Percentiles rank a stretch among this genome's conserved stretches.
These are phyloP conservation scores for Fusarium begoniae DNA, from an alignment of 2,329 filamentous ascomycete species.

Conservation along the genomic window DNA sequence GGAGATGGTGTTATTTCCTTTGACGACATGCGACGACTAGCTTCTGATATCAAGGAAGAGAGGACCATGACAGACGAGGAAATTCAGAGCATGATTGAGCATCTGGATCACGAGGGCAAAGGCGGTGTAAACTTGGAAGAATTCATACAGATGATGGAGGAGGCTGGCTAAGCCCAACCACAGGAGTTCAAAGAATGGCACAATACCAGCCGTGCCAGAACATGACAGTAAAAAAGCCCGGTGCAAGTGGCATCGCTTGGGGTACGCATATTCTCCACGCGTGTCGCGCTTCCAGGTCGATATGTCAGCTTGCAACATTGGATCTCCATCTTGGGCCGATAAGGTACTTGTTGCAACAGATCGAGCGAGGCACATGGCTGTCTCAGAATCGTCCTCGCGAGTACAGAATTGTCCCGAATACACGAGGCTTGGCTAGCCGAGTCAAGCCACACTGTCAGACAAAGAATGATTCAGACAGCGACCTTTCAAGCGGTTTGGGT, in stretches of 20 bases:
- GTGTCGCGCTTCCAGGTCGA: background rate
- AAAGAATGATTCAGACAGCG: background rate
- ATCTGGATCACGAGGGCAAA: conserved; percentile 95
- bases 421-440: background rate
- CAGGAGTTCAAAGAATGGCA: background rate
- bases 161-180: conserved; percentile 46
- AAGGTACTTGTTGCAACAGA: background rate
- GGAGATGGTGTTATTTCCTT: conserved; percentile 91
- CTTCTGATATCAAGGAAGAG: conserved; percentile 86
- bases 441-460: background rate
- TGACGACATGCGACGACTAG: conserved; percentile 86
- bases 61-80: conserved; percentile 89
- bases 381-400: background rate
- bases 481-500: conserved; percentile 4
- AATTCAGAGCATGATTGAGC: conserved; percentile 94
- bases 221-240: background rate
- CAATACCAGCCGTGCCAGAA: conserved; percentile 11
- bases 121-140: conserved; percentile 78
- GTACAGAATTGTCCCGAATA: background rate
- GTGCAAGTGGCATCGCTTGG: background rate
- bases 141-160: conserved; percentile 71
- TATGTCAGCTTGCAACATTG: background rate
- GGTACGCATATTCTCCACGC: background rate
- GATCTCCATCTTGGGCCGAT: background rate
- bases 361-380: background rate